These are phyloP conservation scores for Neurospora sp. DNA, from an alignment of 495 filamentous ascomycete genomes.

Conservation along the genomic window DNA sequence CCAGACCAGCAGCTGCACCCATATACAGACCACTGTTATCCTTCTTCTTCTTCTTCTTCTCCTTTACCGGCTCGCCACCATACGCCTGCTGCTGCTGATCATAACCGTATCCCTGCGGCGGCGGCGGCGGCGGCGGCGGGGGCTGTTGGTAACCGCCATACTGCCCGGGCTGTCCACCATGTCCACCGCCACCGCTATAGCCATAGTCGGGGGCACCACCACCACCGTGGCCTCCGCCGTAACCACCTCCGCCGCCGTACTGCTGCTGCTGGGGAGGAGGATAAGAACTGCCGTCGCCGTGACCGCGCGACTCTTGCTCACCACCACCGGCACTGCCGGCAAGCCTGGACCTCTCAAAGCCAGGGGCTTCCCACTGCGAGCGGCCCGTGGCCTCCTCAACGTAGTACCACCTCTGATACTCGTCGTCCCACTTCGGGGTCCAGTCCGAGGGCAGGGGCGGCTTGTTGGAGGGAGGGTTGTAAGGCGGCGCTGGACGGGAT, in stretches of 20 bases:
- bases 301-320: constrained; percentile 1
- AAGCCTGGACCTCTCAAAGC: constrained; percentile 9
- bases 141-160: constrained; percentile 13
- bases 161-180: constrained; percentile 3
- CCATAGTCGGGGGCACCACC: not conserved
- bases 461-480: constrained; percentile 34
- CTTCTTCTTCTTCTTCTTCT: constrained; percentile 30
- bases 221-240: not conserved
- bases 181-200: not conserved
- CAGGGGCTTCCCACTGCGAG: constrained; percentile 50
- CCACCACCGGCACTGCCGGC: not conserved
- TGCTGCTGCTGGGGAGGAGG: not conserved
- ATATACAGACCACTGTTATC: constrained; percentile 32
- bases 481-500: constrained; percentile 24
- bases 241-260: not conserved
- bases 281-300: constrained; percentile 1
- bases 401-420: constrained; percentile 49
- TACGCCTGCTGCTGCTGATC: constrained; percentile 23
- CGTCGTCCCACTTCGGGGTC: constrained; percentile 49
- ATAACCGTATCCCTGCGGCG: constrained; percentile 20
- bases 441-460: constrained; percentile 50
- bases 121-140: constrained; percentile 18
- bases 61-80: constrained; percentile 17
- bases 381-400: constrained; percentile 48
- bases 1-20: constrained; percentile 45